Evolutionary conservation across 2,329 filamentous ascomycete genomes (phyloP).

Genomic region (Penicillium freii): DNA sequence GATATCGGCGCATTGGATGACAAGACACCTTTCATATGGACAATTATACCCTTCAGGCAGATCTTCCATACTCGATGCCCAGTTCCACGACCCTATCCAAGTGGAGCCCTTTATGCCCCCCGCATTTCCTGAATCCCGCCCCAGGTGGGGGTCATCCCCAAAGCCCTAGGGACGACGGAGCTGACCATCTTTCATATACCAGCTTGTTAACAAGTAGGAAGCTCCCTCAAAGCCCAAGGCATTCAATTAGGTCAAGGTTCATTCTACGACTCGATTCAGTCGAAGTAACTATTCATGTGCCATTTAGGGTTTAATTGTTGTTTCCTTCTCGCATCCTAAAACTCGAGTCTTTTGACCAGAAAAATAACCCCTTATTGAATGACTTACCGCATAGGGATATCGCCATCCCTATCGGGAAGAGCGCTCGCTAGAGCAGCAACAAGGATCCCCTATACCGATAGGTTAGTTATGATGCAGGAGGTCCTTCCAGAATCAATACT

Average conservation of each 20-base stretch:
- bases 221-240: too few species aligned
- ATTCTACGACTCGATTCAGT: not conserved
- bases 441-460: not conserved
- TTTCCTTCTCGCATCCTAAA: not conserved
- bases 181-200: not conserved
- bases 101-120: too few species aligned
- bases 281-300: not conserved
- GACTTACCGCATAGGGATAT: slow-evolving; percentile 1
- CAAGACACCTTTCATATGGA: not conserved
- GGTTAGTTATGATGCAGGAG: not conserved
- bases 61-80: not conserved
- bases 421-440: not conserved
- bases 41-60: not conserved
- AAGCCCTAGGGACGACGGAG: not conserved
- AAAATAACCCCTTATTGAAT: not conserved
- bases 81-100: not conserved
- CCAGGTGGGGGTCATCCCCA: not conserved
- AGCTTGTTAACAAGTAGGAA: not conserved
- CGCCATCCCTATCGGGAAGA: not conserved
- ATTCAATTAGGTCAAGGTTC: not conserved
- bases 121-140: too few species aligned
- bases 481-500: not conserved
- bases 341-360: not conserved
- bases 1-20: not conserved
- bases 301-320: not conserved